Evolutionary conservation across 495 filamentous ascomycete species (phyloP).

Genomic region (Penicilliopsis zonata): DNA sequence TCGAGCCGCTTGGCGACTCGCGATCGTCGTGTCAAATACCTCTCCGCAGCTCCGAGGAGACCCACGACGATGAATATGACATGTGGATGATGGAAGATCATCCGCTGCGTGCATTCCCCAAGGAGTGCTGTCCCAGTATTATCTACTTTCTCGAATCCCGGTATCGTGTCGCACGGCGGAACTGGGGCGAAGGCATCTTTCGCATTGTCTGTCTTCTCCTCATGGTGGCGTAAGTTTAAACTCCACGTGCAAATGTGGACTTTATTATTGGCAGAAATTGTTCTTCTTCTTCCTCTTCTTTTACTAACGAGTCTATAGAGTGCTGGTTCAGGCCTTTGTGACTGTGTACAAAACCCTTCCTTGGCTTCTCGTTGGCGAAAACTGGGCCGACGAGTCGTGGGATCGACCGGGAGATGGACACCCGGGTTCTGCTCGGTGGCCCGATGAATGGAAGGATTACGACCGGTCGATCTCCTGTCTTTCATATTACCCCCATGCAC

Average conservation of each 20-base stretch:
- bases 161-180: constrained; percentile 3
- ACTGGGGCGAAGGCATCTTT: constrained; percentile 13
- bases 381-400: neutral
- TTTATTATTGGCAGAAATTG: constrained; percentile 1
- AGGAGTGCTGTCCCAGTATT: constrained; percentile 21
- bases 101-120: constrained; percentile 26
- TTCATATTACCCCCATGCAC: constrained; percentile 60
- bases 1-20: neutral
- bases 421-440: constrained; percentile 6
- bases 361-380: constrained; percentile 5
- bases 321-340: constrained; percentile 11
- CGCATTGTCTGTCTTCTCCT: constrained; percentile 16
- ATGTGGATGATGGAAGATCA: constrained; percentile 27
- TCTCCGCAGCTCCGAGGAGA: neutral
- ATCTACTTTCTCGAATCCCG: constrained; percentile 7
- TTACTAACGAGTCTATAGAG: constrained; percentile 1
- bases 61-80: constrained; percentile 15
- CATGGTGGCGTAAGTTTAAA: constrained; percentile 19
- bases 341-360: constrained; percentile 6
- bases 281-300: too few relatives aligned
- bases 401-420: neutral
- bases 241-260: neutral
- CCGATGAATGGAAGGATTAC: constrained; percentile 42
- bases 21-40: neutral
- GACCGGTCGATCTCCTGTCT: constrained; percentile 48